These are phyloP conservation scores for Phyllosticta citriasiana DNA, from an alignment of 2,329 filamentous ascomycete species.

Conservation along the genomic window DNA sequence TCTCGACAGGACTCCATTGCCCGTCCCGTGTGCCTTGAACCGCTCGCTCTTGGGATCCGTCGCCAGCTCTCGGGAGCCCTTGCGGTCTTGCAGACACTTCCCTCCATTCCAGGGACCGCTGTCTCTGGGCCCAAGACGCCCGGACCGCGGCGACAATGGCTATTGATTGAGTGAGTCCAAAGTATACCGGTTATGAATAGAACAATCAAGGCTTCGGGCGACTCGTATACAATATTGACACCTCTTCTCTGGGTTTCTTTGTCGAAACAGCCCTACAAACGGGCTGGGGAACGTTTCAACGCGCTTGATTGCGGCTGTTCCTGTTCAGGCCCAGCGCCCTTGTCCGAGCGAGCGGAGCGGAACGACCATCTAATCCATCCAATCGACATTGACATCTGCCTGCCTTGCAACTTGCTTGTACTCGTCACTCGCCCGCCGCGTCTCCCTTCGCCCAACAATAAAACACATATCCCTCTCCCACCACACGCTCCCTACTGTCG, in stretches of 20 bases:
- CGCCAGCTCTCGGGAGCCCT: no score
- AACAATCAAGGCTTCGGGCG: not conserved
- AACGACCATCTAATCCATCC: not conserved
- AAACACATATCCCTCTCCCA: not conserved
- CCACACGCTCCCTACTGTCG: not conserved
- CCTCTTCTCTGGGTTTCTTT: not conserved
- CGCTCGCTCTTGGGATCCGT: no score
- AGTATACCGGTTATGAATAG: not conserved
- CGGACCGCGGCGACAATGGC: not conserved
- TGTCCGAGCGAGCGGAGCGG: not conserved
- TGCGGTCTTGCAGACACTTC: no score
- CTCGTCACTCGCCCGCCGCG: not conserved
- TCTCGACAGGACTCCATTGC: no score
- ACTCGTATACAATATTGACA: not conserved
- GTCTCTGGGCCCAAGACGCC: no score
- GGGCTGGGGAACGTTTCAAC: not conserved
- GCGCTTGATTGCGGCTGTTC: not conserved
- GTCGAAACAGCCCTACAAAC: not conserved
- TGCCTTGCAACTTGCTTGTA: not conserved
- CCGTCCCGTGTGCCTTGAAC: no score
- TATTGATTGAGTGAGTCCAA: not conserved
- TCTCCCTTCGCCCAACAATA: not conserved
- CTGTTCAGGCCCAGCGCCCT: not conserved
- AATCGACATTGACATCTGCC: not conserved
- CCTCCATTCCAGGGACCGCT: no score